Evolutionary conservation across 2,329 filamentous ascomycete genomes (phyloP), one percentile per base, ranked within the genome.

Genomic region (Botryotinia calthae): DNA sequence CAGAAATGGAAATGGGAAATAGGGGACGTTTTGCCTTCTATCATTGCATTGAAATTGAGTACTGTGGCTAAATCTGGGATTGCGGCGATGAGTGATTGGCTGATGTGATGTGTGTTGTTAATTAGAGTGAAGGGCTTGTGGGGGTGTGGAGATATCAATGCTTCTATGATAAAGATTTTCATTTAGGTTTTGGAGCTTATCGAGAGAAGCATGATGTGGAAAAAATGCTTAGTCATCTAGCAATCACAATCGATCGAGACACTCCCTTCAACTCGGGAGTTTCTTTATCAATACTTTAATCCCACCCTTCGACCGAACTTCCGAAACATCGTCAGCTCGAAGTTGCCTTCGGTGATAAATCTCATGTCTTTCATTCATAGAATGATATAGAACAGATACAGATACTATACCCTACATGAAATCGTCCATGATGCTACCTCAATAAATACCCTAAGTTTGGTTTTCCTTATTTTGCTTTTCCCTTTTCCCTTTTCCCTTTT

Each of bases 1-100:
- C 44, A 65, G 28, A 51, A 65, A 76, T 73, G 72, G 75, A 71
- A 76, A 73, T 74, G 70, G 70, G 72, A 74, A 46, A 71, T 48
- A 48, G 46, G 58, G 44, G 68, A 71, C 58, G 28, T 31, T 51
- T 62, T 51, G 37, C 31, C 58, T 37, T 22, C 28, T 56, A 70
- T 42, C 58, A 44, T 70, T 70, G 68, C 58, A 70, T 64, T 46
- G 14, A 40, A 51, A 65, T 61, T 69, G 65, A 56, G 34, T 48
- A 40, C 25, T 67, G 37, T 56, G 25, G 20, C n/a, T 42, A 56
- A 42, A 67, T 25, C 42, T 31, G 34, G 48, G 8, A 51, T 66
- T 37, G 44, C 22, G 46, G 44, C 14, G 44, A 66, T 40, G 16
- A 22, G 9, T 54, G 64, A 54, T 67, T 67, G 64, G 46, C 40